Evolutionary conservation across 768 basidiomycete species (phyloP).

Genomic region (Boletus rubescentipes): DNA sequence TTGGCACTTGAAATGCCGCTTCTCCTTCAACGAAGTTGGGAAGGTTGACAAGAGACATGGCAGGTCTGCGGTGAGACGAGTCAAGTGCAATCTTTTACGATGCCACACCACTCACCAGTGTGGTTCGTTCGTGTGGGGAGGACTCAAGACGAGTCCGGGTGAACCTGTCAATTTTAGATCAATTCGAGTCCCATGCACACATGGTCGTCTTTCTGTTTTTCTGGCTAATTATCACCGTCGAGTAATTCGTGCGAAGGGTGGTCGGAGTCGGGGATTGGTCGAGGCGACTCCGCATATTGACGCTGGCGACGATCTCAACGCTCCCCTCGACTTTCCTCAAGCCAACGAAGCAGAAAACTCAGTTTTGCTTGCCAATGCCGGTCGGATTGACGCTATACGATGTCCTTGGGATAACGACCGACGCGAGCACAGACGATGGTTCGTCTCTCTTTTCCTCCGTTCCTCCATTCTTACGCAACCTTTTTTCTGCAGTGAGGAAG

Average conservation of each 20-base stretch:
- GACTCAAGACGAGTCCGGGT: no score
- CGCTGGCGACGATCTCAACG: neutral
- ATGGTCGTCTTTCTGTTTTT: no score
- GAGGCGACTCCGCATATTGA: no score
- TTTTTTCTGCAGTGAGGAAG: slow-evolving; percentile 48
- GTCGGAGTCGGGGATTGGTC: slow-evolving; percentile 7
- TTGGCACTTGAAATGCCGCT: slow-evolving; percentile 24
- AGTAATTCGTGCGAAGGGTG: neutral
- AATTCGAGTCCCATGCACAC: neutral
- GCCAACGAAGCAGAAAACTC: neutral
- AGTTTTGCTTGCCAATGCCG: slow-evolving; percentile 22
- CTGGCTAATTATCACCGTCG: neutral
- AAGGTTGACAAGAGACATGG: slow-evolving; percentile 30
- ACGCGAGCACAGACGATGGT: slow-evolving; percentile 55
- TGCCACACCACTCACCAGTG: neutral
- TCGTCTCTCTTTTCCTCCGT: slow-evolving; percentile 15
- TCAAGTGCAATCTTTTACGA: neutral
- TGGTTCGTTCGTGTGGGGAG: neutral
- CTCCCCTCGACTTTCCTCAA: neutral
- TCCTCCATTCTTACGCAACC: neutral
- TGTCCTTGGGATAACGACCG: slow-evolving; percentile 44
- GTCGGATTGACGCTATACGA: slow-evolving; percentile 39
- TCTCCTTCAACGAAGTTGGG: slow-evolving; percentile 32
- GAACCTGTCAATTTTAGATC: neutral
- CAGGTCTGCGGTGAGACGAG: neutral